These are phyloP conservation scores for Notholithocarpus densiflorus DNA, from an alignment of 306 rosid genomes.

Conservation along the genomic window DNA sequence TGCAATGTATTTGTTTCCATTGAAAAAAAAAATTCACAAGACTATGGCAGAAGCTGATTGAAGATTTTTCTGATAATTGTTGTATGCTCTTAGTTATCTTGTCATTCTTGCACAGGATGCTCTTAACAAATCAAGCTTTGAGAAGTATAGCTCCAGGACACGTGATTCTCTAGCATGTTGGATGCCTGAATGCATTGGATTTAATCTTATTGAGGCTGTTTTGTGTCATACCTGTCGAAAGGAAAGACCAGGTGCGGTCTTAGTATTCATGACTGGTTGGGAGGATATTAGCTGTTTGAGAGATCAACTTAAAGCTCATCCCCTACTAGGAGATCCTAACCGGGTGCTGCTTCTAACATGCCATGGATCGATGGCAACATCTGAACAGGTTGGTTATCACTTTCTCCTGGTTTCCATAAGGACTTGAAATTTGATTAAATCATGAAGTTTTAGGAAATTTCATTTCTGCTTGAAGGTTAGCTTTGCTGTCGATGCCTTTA, in stretches of 20 bases:
- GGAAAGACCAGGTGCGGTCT: constrained; percentile 89
- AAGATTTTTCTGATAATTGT: constrained; percentile 3
- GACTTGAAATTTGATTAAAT: not conserved
- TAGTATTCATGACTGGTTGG: constrained; percentile 98
- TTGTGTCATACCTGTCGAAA: constrained; percentile 94
- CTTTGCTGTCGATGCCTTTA: not conserved
- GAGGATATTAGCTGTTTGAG: constrained; percentile 92
- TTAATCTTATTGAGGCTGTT: constrained; percentile 94
- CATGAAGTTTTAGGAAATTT: not conserved
- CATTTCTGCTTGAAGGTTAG: not conserved
- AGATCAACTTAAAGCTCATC: constrained; percentile 94
- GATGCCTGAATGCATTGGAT: constrained; percentile 89
- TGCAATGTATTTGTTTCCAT: not conserved
- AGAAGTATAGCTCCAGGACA: constrained; percentile 72
- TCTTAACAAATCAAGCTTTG: constrained; percentile 75
- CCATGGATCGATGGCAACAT: constrained; percentile 97
- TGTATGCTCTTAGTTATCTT: constrained; percentile 18
- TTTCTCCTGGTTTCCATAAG: constrained; percentile 5
- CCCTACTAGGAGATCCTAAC: constrained; percentile 94
- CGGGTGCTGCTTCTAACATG: constrained; percentile 86
- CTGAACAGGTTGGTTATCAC: constrained; percentile 71
- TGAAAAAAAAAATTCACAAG: not conserved
- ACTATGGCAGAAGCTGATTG: constrained; percentile 3
- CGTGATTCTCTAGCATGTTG: constrained; percentile 85
- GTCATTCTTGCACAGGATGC: constrained; percentile 62